phyloP scores from a whole-genome alignment of 1,139 yeast species.

The Blastobotrys malaysiensis region DNA sequence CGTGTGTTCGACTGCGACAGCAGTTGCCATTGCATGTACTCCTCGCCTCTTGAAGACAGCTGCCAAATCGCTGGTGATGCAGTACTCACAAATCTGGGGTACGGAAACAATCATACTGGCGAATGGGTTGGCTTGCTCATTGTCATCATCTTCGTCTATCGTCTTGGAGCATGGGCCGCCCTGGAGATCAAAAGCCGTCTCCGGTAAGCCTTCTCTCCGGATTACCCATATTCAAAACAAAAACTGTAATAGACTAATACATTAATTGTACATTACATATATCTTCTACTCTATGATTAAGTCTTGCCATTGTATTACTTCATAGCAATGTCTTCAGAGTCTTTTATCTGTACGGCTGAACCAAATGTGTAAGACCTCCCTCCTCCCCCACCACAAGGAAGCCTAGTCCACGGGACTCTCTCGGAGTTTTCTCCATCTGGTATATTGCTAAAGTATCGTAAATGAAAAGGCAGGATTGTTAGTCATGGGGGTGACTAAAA shows the following conservation, averaged over 20 bases:
- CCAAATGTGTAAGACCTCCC: not conserved
- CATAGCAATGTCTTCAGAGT: not conserved
- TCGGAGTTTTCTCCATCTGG: not conserved
- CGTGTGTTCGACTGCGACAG: slow-evolving; percentile 34
- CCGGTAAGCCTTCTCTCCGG: not conserved
- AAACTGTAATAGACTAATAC: too few relatives aligned
- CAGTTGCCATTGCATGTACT: slow-evolving; percentile 37
- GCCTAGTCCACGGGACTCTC: not conserved
- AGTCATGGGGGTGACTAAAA: not conserved
- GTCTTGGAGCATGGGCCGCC: slow-evolving; percentile 12
- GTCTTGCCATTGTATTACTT: too few relatives aligned
- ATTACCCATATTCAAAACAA: too few relatives aligned
- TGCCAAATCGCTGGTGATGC: slow-evolving; percentile 36
- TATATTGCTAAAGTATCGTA: not conserved
- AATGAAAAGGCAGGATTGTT: not conserved
- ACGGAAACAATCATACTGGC: slow-evolving; percentile 28
- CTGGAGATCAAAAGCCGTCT: not conserved
- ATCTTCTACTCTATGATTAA: too few relatives aligned
- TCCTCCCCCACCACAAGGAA: not conserved
- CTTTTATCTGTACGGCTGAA: not conserved
- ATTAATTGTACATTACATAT: too few relatives aligned
- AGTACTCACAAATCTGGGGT: slow-evolving; percentile 34
- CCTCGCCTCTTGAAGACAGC: slow-evolving; percentile 30
- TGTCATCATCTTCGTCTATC: slow-evolving; percentile 24
- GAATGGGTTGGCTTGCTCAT: slow-evolving; percentile 37